A percentile compares a stretch with the other conserved stretches of the same genome.
Evolutionary conservation across 1,284 basidiomycete species (phyloP).

Genomic region (Moniliophthora roreri): DNA sequence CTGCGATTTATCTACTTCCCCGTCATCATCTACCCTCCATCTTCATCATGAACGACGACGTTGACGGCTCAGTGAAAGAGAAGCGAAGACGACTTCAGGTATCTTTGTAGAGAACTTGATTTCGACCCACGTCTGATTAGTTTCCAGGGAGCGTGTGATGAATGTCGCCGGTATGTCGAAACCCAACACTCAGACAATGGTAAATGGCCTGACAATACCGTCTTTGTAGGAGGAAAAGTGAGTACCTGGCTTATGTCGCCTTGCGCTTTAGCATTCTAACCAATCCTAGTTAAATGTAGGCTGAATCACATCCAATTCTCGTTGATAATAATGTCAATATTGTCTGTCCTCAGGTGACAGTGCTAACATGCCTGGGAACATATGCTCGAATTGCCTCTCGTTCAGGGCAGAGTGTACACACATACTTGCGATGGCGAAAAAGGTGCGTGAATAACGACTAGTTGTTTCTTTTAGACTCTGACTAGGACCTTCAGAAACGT

Average conservation of each 20-base stretch:
- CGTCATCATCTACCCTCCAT: too few species aligned
- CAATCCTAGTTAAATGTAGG: slow-evolving; percentile 11
- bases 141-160: too few species aligned
- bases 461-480: too few species aligned
- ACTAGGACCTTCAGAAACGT: slow-evolving; percentile 7
- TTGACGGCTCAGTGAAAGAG: too few species aligned
- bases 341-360: slow-evolving; percentile 6
- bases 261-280: neutral
- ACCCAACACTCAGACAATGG: too few species aligned
- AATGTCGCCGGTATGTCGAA: too few species aligned
- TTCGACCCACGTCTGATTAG: too few species aligned
- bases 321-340: neutral
- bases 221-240: slow-evolving; percentile 10
- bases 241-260: neutral
- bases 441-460: slow-evolving; percentile 1
- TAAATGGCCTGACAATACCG: too few species aligned
- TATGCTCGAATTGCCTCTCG: slow-evolving; percentile 9
- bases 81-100: too few species aligned
- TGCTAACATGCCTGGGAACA: slow-evolving; percentile 7
- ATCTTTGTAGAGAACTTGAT: too few species aligned
- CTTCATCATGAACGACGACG: too few species aligned
- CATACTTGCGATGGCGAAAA: slow-evolving; percentile 5
- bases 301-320: neutral
- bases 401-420: slow-evolving; percentile 11
- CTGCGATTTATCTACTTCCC: too few species aligned